phyloP scores from a whole-genome alignment of 1,284 basidiomycete genomes.

The Heimioporus retisporus region DNA sequence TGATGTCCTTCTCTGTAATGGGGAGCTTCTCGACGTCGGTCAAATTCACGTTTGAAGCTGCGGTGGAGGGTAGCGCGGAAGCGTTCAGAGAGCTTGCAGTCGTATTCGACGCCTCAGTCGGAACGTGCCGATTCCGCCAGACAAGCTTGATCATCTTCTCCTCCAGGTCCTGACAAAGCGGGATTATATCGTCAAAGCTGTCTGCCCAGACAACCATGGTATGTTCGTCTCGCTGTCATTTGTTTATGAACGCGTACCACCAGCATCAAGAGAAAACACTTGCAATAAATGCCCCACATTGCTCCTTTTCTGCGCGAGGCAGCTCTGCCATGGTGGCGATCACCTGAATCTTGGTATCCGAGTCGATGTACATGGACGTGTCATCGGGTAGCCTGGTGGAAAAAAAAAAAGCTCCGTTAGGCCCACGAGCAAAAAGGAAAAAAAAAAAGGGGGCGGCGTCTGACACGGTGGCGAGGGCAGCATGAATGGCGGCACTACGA shows the following conservation, averaged over 20 bases:
- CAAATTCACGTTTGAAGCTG: conserved; percentile 65
- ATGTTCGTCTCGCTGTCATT: conserved; percentile 73
- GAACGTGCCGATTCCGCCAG: conserved; percentile 59
- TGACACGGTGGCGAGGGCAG: conserved; percentile 65
- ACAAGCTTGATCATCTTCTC: conserved; percentile 84
- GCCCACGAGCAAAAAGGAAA: background rate
- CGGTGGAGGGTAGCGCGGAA: conserved; percentile 39
- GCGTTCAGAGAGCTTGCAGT: conserved; percentile 22
- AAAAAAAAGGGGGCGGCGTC: background rate
- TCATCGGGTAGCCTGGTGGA: conserved; percentile 21
- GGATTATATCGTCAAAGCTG: conserved; percentile 75
- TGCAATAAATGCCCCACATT: conserved; percentile 86
- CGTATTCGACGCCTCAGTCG: conserved; percentile 6
- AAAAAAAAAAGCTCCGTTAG: background rate
- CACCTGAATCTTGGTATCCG: conserved; percentile 78
- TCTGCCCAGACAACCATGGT: conserved; percentile 85
- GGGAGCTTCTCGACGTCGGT: conserved; percentile 42
- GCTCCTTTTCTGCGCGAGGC: conserved; percentile 83
- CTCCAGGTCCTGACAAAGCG: conserved; percentile 79
- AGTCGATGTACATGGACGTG: conserved; percentile 67
- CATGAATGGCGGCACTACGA: conserved; percentile 83
- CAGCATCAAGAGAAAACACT: conserved; percentile 37
- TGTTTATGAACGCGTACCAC: too few relatives aligned
- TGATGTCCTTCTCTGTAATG: conserved; percentile 45
- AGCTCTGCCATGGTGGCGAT: conserved; percentile 74